These are phyloP conservation scores for Cucurbita moschata DNA, from an alignment of 306 rosid genomes.

Conservation along the genomic window DNA sequence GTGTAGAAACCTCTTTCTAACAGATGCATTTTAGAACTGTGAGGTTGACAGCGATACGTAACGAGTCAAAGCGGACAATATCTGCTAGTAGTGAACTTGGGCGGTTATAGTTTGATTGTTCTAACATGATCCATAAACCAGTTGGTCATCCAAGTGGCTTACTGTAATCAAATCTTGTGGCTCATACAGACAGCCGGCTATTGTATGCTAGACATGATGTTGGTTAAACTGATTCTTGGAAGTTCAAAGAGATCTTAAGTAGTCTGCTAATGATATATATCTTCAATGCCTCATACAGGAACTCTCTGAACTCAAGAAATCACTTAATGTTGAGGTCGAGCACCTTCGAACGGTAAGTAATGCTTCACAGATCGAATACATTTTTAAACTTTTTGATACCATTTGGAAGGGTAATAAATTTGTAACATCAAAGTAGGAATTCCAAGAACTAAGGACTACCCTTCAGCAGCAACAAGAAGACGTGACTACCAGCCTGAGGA, in stretches of 20 bases:
- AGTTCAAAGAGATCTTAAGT: not conserved
- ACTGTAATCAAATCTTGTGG: not conserved
- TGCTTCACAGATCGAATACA: not conserved
- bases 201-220: not conserved
- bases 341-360: constrained; percentile 74
- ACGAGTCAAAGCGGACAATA: no score
- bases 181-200: not conserved
- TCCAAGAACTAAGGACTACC: constrained; percentile 78
- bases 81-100: no score
- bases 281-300: constrained; percentile 40
- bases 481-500: constrained; percentile 65
- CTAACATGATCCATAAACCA: not conserved
- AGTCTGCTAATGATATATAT: not conserved
- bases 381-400: not conserved
- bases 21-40: no score
- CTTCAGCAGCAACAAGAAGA: constrained; percentile 96
- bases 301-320: constrained; percentile 76
- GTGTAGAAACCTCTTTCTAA: no score
- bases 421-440: constrained; percentile 42
- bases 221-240: not conserved
- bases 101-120: no score
- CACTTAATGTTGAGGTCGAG: constrained; percentile 85
- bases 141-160: not conserved
- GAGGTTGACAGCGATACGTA: no score
- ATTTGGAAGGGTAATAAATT: not conserved